These are phyloP conservation scores for Endocalyx cinctus DNA, from an alignment of 2,329 filamentous ascomycete genomes.

Conservation along the genomic window DNA sequence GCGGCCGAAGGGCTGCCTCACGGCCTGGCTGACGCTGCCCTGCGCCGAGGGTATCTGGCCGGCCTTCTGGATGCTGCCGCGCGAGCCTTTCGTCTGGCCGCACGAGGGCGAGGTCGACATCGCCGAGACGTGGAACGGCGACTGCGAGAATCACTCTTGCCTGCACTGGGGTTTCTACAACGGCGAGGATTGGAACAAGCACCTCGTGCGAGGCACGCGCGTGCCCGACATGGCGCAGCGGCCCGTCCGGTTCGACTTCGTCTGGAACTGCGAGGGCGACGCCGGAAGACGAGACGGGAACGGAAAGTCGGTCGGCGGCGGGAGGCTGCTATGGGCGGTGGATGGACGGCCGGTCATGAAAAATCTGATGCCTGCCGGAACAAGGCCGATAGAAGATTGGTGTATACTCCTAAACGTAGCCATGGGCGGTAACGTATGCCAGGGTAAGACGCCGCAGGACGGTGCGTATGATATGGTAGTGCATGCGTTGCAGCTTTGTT, in stretches of 20 bases:
- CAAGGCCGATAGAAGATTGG: constrained; percentile 51
- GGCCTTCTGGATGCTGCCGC: constrained; percentile 56
- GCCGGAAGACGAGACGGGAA: constrained; percentile 37
- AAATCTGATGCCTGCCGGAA: constrained; percentile 46
- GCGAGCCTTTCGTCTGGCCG: constrained; percentile 55
- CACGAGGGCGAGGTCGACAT: constrained; percentile 57
- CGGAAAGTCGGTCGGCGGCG: constrained; percentile 38
- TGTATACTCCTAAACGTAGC: constrained; percentile 56
- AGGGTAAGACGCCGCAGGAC: constrained; percentile 44
- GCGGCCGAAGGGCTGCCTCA: constrained; percentile 47
- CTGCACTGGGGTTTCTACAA: constrained; percentile 55
- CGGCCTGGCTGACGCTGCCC: constrained; percentile 46
- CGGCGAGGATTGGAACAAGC: constrained; percentile 51
- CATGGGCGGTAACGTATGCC: constrained; percentile 57
- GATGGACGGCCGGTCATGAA: constrained; percentile 55
- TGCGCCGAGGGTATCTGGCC: constrained; percentile 56
- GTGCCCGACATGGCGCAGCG: constrained; percentile 43
- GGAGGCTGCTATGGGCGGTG: constrained; percentile 53
- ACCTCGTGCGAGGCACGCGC: constrained; percentile 48
- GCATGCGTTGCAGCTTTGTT: constrained; percentile 46
- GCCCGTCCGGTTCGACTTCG: constrained; percentile 50
- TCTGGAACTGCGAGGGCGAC: constrained; percentile 46
- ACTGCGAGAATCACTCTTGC: constrained; percentile 50
- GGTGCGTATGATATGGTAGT: constrained; percentile 55
- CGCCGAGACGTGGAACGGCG: constrained; percentile 58